Evolutionary conservation across 2,329 filamentous ascomycete genomes (phyloP).

Genomic region (Alternaria sp.): DNA sequence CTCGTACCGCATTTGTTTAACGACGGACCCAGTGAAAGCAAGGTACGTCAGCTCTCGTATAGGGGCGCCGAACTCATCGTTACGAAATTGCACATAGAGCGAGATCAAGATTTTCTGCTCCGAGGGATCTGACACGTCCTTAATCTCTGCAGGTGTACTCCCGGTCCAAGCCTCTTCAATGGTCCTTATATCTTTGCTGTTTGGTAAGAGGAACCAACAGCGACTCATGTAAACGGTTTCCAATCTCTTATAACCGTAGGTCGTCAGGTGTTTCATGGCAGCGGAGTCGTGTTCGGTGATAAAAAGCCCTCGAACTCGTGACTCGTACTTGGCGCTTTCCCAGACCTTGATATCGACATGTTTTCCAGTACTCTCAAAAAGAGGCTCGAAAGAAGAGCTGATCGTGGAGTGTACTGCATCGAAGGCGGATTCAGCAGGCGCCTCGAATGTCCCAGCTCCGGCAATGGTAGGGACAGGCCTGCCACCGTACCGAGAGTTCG

Average conservation of each 20-base stretch:
- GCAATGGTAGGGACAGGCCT: neutral
- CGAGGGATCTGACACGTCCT: neutral
- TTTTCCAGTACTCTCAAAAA: neutral
- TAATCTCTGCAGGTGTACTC: neutral
- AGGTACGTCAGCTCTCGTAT: constrained; percentile 7
- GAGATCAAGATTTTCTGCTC: neutral
- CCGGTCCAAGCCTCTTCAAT: constrained; percentile 4
- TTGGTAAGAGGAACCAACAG: neutral
- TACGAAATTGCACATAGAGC: neutral
- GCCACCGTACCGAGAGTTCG: neutral
- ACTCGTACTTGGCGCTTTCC: neutral
- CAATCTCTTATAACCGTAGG: neutral
- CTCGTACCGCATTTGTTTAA: no score
- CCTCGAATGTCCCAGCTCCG: neutral
- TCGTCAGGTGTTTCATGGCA: neutral
- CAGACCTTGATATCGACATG: constrained; percentile 3
- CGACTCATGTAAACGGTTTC: neutral
- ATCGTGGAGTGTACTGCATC: neutral
- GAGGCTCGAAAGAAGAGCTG: neutral
- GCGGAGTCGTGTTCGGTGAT: neutral
- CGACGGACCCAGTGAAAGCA: neutral
- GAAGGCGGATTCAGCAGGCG: neutral
- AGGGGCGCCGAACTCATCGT: neutral
- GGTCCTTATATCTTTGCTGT: neutral
- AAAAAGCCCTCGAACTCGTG: constrained; percentile 8